phyloP scores from a whole-genome alignment of 2,329 filamentous ascomycete species.

The Fusarium sp. region DNA sequence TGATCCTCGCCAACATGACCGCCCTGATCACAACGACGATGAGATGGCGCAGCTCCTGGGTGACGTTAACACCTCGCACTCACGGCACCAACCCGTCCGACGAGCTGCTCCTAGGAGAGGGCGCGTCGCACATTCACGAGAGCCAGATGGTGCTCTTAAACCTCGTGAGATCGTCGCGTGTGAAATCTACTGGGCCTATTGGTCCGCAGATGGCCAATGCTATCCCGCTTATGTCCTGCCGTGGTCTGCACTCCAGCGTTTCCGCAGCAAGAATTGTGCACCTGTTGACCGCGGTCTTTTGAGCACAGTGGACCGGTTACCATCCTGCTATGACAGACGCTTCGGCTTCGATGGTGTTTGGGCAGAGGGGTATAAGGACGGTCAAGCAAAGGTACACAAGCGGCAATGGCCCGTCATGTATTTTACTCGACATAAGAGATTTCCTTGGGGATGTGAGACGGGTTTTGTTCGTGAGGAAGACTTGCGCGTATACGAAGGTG shows the following conservation, averaged over 20 bases:
- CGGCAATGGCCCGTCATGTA: not conserved
- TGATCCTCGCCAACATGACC: no score
- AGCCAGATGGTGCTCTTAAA: not conserved
- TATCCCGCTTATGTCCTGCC: not conserved
- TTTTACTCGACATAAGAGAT: not conserved
- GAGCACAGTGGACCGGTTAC: not conserved
- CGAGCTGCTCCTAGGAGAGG: not conserved
- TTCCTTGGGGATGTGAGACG: not conserved
- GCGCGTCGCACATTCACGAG: not conserved
- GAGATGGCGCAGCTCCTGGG: not conserved
- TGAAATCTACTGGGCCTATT: not conserved
- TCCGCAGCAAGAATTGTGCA: not conserved
- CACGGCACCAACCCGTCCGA: not conserved
- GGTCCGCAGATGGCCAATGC: not conserved
- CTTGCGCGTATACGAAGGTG: not conserved
- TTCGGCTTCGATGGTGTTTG: not conserved
- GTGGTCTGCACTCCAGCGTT: not conserved
- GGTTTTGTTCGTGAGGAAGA: not conserved
- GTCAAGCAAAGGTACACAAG: not conserved
- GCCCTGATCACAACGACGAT: no score
- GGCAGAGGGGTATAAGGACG: not conserved
- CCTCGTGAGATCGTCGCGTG: not conserved
- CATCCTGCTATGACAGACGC: not conserved
- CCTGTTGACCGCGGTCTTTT: not conserved
- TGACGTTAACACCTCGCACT: fast-evolving